A percentile compares a stretch with the other conserved stretches of the same genome.
These are phyloP conservation scores for Pulicaria dysenterica DNA, from an alignment of 129 eudicot species.

Conservation along the genomic window DNA sequence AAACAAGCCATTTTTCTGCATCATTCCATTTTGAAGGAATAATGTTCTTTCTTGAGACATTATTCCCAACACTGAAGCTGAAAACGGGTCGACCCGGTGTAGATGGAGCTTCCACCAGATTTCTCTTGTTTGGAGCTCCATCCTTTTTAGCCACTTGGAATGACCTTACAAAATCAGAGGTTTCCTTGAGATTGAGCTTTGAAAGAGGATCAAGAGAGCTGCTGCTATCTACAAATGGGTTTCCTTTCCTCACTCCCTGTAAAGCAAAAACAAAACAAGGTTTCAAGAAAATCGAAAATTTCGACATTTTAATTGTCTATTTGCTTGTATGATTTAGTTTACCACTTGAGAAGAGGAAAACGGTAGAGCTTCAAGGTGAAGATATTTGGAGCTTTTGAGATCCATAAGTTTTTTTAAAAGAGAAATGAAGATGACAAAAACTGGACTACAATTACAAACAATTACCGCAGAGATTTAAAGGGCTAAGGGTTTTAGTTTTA, in stretches of 20 bases:
- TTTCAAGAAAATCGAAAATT: too few relatives aligned
- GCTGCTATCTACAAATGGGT: slow-evolving; percentile 53
- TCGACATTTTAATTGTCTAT: too few relatives aligned
- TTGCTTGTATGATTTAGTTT: too few relatives aligned
- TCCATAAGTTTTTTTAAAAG: slow-evolving; percentile 17
- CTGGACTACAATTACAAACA: background rate
- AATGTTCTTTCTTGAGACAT: slow-evolving; percentile 40
- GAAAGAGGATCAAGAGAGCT: slow-evolving; percentile 56
- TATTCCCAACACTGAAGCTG: slow-evolving; percentile 58
- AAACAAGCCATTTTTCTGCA: slow-evolving; percentile 82
- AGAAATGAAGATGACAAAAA: background rate
- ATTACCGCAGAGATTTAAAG: background rate
- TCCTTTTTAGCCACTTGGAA: slow-evolving; percentile 45
- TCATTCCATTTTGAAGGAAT: slow-evolving; percentile 86
- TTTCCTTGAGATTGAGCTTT: slow-evolving; percentile 68
- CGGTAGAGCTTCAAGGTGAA: background rate
- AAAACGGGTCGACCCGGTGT: slow-evolving; percentile 90
- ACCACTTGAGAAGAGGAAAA: slow-evolving; percentile 25
- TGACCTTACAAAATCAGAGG: slow-evolving; percentile 69
- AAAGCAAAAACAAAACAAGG: slow-evolving; percentile 4
- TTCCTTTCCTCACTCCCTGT: slow-evolving; percentile 33
- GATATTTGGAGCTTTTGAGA: slow-evolving; percentile 29
- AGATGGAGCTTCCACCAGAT: slow-evolving; percentile 58
- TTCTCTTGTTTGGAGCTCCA: slow-evolving; percentile 33
- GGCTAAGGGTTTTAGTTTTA: background rate